These are phyloP conservation scores for Penicillium capsulatum DNA, from an alignment of 2,329 filamentous ascomycete genomes.

Conservation along the genomic window DNA sequence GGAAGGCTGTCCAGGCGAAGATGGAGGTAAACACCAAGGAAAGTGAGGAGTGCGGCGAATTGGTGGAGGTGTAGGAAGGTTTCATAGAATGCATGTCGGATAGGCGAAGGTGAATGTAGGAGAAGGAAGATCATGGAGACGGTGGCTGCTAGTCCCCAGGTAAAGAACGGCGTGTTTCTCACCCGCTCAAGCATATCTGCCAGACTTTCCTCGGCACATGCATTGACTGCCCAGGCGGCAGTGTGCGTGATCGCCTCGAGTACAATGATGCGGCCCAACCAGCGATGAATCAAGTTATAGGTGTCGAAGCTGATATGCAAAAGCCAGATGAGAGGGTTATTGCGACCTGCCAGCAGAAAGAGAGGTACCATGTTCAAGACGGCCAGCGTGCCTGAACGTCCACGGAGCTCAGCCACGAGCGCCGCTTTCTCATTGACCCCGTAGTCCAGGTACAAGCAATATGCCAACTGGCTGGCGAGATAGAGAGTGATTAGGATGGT, in stretches of 20 bases:
- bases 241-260: constrained; percentile 68
- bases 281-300: constrained; percentile 85
- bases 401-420: constrained; percentile 76
- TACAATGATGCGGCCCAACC: constrained; percentile 74
- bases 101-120: constrained; percentile 53
- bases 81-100: constrained; percentile 95
- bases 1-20: constrained; percentile 40
- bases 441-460: constrained; percentile 55
- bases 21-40: constrained; percentile 45
- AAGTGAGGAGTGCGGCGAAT: constrained; percentile 40
- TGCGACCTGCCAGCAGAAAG: constrained; percentile 81
- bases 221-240: constrained; percentile 72
- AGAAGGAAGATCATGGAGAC: constrained; percentile 39
- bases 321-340: constrained; percentile 81
- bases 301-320: constrained; percentile 91
- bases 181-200: constrained; percentile 34
- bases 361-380: constrained; percentile 89
- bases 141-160: constrained; percentile 45
- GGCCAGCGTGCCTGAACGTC: constrained; percentile 77
- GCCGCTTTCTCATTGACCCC: constrained; percentile 44
- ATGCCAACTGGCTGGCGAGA: constrained; percentile 68
- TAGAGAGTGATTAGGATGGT: constrained; percentile 65
- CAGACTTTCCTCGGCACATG: constrained; percentile 37
- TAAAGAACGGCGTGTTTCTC: constrained; percentile 39
- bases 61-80: constrained; percentile 63